Evolutionary conservation across 768 basidiomycete genomes (phyloP), one percentile per base, ranked within the genome.

Genomic region (Glaciozyma martinii): DNA sequence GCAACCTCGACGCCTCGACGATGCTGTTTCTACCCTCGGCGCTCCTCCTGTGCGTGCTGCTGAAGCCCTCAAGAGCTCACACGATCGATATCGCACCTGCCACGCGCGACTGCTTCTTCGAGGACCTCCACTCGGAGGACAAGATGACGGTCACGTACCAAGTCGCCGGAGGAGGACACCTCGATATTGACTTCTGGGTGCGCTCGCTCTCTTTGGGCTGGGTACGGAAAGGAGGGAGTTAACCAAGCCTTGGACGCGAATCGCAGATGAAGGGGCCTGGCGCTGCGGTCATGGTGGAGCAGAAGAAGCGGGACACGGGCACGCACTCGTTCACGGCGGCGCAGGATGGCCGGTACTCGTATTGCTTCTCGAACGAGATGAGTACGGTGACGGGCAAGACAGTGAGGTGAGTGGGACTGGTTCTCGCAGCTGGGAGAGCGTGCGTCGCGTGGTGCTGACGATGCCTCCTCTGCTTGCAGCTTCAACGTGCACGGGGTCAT

Each of bases 111-210:
- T 95, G 91, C 78, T 95, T 90, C 81, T 94, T 95, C 75, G 92
- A 95, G 77, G 91, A 94, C 78, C 82, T 93, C 16, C 89, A 92
- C 73, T 79, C 83, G 68, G 85, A 90, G 76, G 91, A 94, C 84
- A 89, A 92, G 93, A 98, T 99, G 95, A 94, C 94, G 30, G 89
- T 99, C 57, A 95, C 94, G 46, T 99, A 98, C 76, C 95, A 99
- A 81, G 95, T 98, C 10, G 93, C 90, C 59, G 91, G 90, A 52
- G 95, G 95, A 30, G 94, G 95, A 1, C 89, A 97, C 75, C 78
- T 98, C 57, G 95, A 99, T 78, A 90, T 99, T 65, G 94, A 99
- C 77, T 98, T 98, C 75, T 94, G 87, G 88, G 92, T 94, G 10
- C 27, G 37, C 27, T 16, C 55, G 25, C 25, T n/a, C 9, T 23